Base-by-base conservation (phyloP, 106 monocot genomes). In the Dendrobium catenatum region DNA sequence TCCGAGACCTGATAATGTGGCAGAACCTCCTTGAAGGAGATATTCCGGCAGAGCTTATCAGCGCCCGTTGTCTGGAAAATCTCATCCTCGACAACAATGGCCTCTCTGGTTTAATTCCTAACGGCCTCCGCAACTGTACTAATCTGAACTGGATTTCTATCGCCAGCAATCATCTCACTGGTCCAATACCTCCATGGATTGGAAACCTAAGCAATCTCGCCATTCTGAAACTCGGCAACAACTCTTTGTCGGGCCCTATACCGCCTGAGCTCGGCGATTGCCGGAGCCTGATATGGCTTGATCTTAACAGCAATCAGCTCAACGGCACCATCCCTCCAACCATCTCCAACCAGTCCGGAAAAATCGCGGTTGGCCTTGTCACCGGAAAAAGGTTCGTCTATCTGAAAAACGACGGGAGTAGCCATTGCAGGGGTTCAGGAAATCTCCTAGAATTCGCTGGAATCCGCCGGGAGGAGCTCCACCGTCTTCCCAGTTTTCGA, bases 41-140 rank as follows among this genome's bases (percentile, higher is more conserved):
- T 82, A 93, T 96, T 51, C 93, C 96, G 0, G 33, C 42, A 9
- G 89, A 88, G 84, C 83, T 96, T 4, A 47, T 46, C 19, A 43
- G 68, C 42, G 67, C 90, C 15, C 44, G 4, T 20, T 31, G 49
- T 9, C 86, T 96, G 4, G 89, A 96, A 72, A 90, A 96, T 78
- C 83, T 96, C 72, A 96, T 96, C 64, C 85, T 96, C 29, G 95
- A 96, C 81, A 89, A 96, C 82, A 96, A 96, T 54, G 95, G 84
- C 6, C 84, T 96, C 55, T 84, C 86, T 2, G 95, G 93, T 1
- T 4, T 73, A 18, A 90, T 96, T 44, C 93, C 93, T 4, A 81
- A 80, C 15, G 87, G 83, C 13, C 82, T 96, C 27, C 10, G 58
- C 19, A 88, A 87, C 81, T 93, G 93, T 78, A 88, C 85, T 10